A percentile compares a stretch with the other conserved stretches of the same genome.
Conservation (phyloP, 257 asterid genomes). For the Lavandula angustifolia region DNA sequence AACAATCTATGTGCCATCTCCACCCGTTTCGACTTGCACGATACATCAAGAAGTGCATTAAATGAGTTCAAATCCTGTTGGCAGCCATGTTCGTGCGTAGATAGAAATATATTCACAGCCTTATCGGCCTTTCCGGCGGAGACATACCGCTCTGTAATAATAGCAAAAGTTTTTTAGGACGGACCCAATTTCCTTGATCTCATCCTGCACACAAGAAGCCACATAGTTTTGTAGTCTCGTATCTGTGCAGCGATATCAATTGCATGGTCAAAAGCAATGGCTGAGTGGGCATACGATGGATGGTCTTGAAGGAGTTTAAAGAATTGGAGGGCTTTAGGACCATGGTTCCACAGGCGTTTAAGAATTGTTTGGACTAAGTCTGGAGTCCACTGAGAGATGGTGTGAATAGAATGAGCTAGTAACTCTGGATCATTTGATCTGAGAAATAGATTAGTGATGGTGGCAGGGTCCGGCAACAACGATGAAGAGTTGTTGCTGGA, state of each 20-base stretch:
- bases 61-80: slow-evolving; percentile 76
- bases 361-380: slow-evolving; percentile 58
- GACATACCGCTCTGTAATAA: slow-evolving; percentile 72
- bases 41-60: slow-evolving; percentile 72
- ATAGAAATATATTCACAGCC: slow-evolving; percentile 70
- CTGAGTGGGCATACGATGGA: slow-evolving; percentile 60
- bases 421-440: slow-evolving; percentile 41
- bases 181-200: slow-evolving; percentile 63
- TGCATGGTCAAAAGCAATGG: slow-evolving; percentile 64
- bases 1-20: slow-evolving; percentile 71
- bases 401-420: slow-evolving; percentile 43
- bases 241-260: slow-evolving; percentile 77
- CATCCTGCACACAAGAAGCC: slow-evolving; percentile 71
- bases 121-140: slow-evolving; percentile 83
- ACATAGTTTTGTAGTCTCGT: slow-evolving; percentile 64
- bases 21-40: slow-evolving; percentile 72
- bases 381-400: slow-evolving; percentile 55
- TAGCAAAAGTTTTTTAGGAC: slow-evolving; percentile 70
- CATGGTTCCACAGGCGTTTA: slow-evolving; percentile 93
- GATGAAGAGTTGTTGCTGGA: slow-evolving; percentile 26
- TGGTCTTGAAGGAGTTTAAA: slow-evolving; percentile 65
- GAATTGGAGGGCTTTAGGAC: slow-evolving; percentile 87
- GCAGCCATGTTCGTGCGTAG: slow-evolving; percentile 86
- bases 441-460: slow-evolving; percentile 53
- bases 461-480: slow-evolving; percentile 41